Percentiles rank a stretch among this genome's conserved stretches.
These are phyloP conservation scores for Kodamaea restingae DNA, from an alignment of 805 yeast genomes.

Conservation along the genomic window DNA sequence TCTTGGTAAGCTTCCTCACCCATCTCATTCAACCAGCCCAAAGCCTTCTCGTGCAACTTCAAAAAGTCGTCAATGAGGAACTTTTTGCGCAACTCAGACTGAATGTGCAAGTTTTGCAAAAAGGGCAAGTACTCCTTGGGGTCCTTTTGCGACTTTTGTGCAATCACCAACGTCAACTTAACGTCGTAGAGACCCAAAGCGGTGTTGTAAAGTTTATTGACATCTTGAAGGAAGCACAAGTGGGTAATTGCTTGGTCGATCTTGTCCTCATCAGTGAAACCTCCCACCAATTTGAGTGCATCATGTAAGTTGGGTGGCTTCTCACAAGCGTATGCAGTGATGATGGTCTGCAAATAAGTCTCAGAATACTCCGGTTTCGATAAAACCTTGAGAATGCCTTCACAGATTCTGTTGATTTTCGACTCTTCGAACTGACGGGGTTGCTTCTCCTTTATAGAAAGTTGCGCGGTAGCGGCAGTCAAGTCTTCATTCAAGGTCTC, in stretches of 20 bases:
- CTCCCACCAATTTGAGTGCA: slow-evolving; percentile 64
- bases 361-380: slow-evolving; percentile 46
- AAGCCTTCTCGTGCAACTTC: slow-evolving; percentile 63
- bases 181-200: slow-evolving; percentile 83
- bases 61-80: slow-evolving; percentile 79
- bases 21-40: slow-evolving; percentile 56
- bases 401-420: slow-evolving; percentile 76
- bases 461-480: slow-evolving; percentile 7
- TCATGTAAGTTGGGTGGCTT: slow-evolving; percentile 78
- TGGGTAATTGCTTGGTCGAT: slow-evolving; percentile 67
- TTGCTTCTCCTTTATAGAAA: slow-evolving; percentile 18
- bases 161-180: slow-evolving; percentile 72
- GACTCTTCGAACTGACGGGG: slow-evolving; percentile 30
- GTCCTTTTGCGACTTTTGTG: slow-evolving; percentile 96
- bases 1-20: slow-evolving; percentile 43
- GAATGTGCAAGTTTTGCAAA: slow-evolving; percentile 70
- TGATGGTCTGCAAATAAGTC: slow-evolving; percentile 66
- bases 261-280: slow-evolving; percentile 44
- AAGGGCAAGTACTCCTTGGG: slow-evolving; percentile 96
- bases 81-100: slow-evolving; percentile 59
- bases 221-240: slow-evolving; percentile 86
- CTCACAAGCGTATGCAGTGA: slow-evolving; percentile 91
- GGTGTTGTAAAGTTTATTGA: slow-evolving; percentile 71
- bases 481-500: slow-evolving; percentile 50
- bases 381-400: slow-evolving; percentile 58